These are phyloP conservation scores for Tephrocybe sp. DNA, from an alignment of 768 basidiomycete species.

Conservation along the genomic window DNA sequence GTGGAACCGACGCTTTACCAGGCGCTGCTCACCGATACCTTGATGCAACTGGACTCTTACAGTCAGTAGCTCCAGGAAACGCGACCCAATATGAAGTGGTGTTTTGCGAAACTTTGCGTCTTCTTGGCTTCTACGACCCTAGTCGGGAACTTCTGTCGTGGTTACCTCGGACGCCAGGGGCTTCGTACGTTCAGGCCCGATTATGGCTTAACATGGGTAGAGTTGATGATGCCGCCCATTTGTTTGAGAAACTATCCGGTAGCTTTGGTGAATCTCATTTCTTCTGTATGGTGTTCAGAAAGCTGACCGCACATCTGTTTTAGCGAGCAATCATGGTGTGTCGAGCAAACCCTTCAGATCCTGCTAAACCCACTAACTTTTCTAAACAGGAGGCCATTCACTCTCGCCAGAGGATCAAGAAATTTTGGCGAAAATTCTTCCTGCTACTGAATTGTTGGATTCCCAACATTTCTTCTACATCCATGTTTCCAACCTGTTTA, in stretches of 20 bases:
- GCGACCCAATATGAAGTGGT: constrained; percentile 68
- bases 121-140: constrained; percentile 59
- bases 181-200: constrained; percentile 70
- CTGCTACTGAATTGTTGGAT: constrained; percentile 52
- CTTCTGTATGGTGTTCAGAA: background rate
- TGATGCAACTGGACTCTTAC: constrained; percentile 62
- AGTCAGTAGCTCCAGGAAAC: constrained; percentile 66
- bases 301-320: background rate
- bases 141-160: constrained; percentile 69
- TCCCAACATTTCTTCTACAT: constrained; percentile 75
- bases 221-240: constrained; percentile 68
- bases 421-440: constrained; percentile 62
- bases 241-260: constrained; percentile 74
- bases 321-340: constrained; percentile 13
- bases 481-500: constrained; percentile 77
- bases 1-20: constrained; percentile 49
- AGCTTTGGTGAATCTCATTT: constrained; percentile 60
- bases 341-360: background rate
- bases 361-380: constrained; percentile 2
- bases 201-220: constrained; percentile 67
- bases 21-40: constrained; percentile 71
- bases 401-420: constrained; percentile 62
- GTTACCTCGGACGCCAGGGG: constrained; percentile 78
- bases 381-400: constrained; percentile 41
- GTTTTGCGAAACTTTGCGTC: constrained; percentile 70